phyloP scores from a whole-genome alignment of 1,284 basidiomycete species.

The Rhodotorula sp. region DNA sequence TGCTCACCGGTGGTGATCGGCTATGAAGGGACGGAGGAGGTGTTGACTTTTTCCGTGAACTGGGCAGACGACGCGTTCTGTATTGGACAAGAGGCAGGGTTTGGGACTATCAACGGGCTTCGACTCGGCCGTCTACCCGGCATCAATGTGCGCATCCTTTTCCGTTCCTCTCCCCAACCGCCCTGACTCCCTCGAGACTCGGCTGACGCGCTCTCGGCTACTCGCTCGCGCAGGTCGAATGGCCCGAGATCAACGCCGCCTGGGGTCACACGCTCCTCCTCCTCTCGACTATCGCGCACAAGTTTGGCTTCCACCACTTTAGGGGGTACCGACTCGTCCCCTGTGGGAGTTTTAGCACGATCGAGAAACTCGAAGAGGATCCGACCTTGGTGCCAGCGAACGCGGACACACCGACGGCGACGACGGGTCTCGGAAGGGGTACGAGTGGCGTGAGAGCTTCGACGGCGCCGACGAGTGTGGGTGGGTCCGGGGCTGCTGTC shows the following conservation, averaged over 20 bases:
- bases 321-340: conserved; percentile 86
- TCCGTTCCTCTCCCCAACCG: conserved; percentile 49
- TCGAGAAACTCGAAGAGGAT: conserved; percentile 67
- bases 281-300: conserved; percentile 83
- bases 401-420: background rate
- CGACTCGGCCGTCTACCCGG: conserved; percentile 81
- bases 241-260: conserved; percentile 98
- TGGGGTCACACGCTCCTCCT: conserved; percentile 95
- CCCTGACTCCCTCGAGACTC: conserved; percentile 57
- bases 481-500: too few species aligned
- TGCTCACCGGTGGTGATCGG: background rate
- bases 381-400: too few species aligned
- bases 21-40: too few species aligned
- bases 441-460: conserved; percentile 51
- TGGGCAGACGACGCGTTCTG: conserved; percentile 81
- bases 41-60: too few species aligned
- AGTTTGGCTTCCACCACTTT: conserved; percentile 77
- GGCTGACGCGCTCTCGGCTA: background rate
- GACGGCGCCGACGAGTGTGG: too few species aligned
- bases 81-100: conserved; percentile 89
- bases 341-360: conserved; percentile 87
- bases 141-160: conserved; percentile 60
- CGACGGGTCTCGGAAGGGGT: background rate
- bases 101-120: conserved; percentile 96
- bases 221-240: conserved; percentile 68